Conservation (phyloP, 768 basidiomycete genomes). For the Harrya chromipes region DNA sequence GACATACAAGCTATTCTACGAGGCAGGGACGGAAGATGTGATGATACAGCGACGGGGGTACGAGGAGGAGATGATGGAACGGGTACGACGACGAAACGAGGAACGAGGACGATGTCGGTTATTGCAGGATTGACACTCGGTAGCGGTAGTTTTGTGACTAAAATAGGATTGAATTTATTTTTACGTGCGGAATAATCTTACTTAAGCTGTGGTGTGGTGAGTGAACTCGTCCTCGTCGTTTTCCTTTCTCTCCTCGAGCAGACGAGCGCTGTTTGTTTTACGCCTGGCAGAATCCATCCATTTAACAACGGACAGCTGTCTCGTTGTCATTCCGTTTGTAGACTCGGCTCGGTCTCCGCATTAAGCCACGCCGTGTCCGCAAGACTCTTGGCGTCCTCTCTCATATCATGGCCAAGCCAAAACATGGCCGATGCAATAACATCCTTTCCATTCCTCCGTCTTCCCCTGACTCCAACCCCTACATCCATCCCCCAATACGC, state of each 20-base stretch:
- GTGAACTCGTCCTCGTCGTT: background rate
- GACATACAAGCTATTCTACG: conserved; percentile 69
- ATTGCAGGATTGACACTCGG: conserved; percentile 18
- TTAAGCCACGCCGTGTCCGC: conserved; percentile 32
- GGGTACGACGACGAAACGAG: conserved; percentile 49
- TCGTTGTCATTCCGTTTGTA: background rate
- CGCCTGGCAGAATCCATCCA: background rate
- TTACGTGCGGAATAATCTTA: conserved; percentile 16
- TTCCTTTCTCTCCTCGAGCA: background rate
- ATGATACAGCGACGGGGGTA: conserved; percentile 37
- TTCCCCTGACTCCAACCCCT: conserved; percentile 11
- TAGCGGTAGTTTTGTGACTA: background rate
- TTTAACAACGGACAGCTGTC: background rate
- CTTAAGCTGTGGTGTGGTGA: conserved; percentile 21
- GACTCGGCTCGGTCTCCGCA: conserved; percentile 15
- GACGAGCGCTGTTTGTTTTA: conserved; percentile 7
- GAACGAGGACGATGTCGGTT: conserved; percentile 50
- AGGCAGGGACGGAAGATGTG: conserved; percentile 59
- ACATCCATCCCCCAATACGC: too few species aligned
- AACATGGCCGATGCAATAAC: conserved; percentile 33
- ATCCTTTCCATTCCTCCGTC: background rate
- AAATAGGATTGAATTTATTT: conserved; percentile 12
- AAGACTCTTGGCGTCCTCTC: conserved; percentile 37
- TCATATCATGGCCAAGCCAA: conserved; percentile 55
- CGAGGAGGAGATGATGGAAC: conserved; percentile 36